These are phyloP conservation scores for Diaporthe vaccinii DNA, from an alignment of 2,329 filamentous ascomycete species.

Conservation along the genomic window DNA sequence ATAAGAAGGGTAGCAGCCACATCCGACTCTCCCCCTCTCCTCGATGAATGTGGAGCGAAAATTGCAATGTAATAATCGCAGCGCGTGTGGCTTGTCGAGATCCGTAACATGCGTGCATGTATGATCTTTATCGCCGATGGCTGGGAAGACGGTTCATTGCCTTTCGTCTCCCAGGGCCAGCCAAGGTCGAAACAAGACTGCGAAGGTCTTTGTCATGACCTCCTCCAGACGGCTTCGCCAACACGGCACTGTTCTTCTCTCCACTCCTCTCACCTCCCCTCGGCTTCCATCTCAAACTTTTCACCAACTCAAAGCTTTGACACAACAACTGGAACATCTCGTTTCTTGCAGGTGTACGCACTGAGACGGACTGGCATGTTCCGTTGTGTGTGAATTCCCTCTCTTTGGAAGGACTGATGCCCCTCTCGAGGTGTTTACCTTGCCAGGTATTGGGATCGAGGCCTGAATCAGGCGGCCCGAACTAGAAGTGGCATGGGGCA, in stretches of 20 bases:
- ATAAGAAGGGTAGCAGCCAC: neutral
- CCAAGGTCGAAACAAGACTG: neutral
- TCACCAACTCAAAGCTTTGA: constrained; percentile 6
- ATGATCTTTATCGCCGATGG: neutral
- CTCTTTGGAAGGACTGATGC: neutral
- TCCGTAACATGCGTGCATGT: neutral
- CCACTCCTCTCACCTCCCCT: neutral
- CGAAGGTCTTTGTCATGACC: neutral
- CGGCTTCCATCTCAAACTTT: constrained; percentile 5
- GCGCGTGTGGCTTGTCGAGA: neutral
- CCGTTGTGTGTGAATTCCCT: neutral
- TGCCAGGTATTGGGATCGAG: neutral
- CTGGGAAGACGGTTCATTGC: neutral
- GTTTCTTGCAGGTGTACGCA: neutral
- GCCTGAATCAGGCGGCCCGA: neutral
- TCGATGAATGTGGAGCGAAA: neutral
- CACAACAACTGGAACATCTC: neutral
- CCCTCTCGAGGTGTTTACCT: neutral
- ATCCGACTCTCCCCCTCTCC: neutral
- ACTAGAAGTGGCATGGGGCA: neutral
- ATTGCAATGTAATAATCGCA: neutral
- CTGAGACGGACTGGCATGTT: neutral
- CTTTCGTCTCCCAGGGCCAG: neutral
- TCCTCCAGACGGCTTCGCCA: neutral
- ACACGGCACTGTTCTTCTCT: neutral